These are phyloP conservation scores for Isatis lusitanica DNA, from an alignment of 441 rosid genomes.

Conservation along the genomic window DNA sequence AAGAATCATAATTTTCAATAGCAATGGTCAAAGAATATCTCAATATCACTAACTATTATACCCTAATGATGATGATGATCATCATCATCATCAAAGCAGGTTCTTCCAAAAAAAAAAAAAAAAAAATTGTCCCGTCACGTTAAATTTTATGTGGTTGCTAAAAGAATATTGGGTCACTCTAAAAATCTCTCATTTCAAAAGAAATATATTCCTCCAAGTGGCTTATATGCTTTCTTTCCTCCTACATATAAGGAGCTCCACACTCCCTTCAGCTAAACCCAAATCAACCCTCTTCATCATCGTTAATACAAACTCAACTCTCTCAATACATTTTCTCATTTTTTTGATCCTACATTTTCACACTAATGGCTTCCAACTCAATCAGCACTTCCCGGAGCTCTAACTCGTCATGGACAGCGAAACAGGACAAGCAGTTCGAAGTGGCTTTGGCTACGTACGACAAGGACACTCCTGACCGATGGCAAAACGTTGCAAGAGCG, in stretches of 20 bases:
- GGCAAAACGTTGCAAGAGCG: slow-evolving; percentile 49
- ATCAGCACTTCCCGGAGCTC: slow-evolving; percentile 24
- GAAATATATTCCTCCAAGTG: slow-evolving; percentile 33
- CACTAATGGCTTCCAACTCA: slow-evolving; percentile 35
- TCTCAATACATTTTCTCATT: not conserved
- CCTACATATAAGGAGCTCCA: slow-evolving; percentile 33
- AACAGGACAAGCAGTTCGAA: slow-evolving; percentile 36
- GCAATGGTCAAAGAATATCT: slow-evolving; percentile 30
- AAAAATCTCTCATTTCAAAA: slow-evolving; percentile 19
- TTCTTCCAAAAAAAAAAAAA: not conserved
- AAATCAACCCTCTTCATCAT: slow-evolving; percentile 15
- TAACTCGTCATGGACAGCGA: slow-evolving; percentile 34
- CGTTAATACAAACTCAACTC: slow-evolving; percentile 19
- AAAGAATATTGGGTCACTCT: slow-evolving; percentile 24
- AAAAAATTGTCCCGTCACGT: slow-evolving; percentile 5
- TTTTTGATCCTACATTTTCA: not conserved
- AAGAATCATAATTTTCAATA: slow-evolving; percentile 22
- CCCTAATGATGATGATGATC: no score
- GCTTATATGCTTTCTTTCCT: slow-evolving; percentile 14
- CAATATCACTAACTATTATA: slow-evolving; percentile 24
- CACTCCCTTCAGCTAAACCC: slow-evolving; percentile 21
- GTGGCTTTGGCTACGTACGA: slow-evolving; percentile 35
- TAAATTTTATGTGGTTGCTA: slow-evolving; percentile 29
- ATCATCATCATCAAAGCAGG: slow-evolving; percentile 5
- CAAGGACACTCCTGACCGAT: slow-evolving; percentile 38